These are phyloP conservation scores for Lycium ferocissimum DNA, from an alignment of 257 asterid species.

Conservation along the genomic window DNA sequence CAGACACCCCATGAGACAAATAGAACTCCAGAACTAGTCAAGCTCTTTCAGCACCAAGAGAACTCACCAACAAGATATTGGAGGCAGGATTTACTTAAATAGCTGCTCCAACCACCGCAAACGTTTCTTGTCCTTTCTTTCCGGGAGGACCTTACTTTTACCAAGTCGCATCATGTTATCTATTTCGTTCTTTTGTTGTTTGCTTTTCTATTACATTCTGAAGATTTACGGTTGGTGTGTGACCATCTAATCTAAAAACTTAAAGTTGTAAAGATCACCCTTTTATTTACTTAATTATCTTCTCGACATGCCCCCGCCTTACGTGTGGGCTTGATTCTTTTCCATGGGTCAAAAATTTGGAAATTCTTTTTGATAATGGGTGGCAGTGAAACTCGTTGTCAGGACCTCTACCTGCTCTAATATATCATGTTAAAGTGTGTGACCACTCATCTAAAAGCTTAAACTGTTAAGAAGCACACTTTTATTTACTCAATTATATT, in stretches of 20 bases:
- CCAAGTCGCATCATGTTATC: background rate
- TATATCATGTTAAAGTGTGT: background rate
- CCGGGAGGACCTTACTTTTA: slow-evolving; percentile 5
- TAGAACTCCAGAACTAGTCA: slow-evolving; percentile 5
- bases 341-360: background rate
- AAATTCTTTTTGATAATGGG: background rate
- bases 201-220: background rate
- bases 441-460: slow-evolving; percentile 3
- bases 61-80: slow-evolving; percentile 14
- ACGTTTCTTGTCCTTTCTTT: background rate
- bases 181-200: background rate
- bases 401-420: background rate
- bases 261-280: background rate
- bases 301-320: background rate
- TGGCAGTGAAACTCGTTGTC: background rate
- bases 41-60: slow-evolving; percentile 11
- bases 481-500: background rate
- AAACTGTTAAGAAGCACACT: background rate
- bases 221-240: background rate
- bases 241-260: background rate
- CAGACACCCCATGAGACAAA: slow-evolving; percentile 22
- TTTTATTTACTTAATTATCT: background rate
- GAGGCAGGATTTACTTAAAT: background rate
- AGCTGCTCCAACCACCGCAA: background rate
- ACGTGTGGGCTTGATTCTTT: background rate